phyloP scores from a whole-genome alignment of 805 yeast species.

The Candida patagonica region DNA sequence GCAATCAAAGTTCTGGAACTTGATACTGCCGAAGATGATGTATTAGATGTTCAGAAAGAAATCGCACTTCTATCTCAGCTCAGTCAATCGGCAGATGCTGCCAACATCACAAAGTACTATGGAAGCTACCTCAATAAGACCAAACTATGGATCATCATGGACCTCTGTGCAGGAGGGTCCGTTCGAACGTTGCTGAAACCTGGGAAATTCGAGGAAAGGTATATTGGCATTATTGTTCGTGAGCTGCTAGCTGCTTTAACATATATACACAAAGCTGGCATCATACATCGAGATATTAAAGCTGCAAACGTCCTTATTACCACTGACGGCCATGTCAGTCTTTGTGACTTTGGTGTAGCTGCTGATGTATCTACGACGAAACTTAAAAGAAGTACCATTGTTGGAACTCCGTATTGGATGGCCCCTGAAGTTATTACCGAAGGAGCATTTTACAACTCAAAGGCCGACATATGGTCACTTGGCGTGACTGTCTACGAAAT shows the following conservation, averaged over 20 bases:
- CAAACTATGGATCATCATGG: constrained; percentile 97
- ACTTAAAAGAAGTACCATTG: constrained; percentile 84
- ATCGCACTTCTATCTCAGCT: constrained; percentile 76
- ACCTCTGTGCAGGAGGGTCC: constrained; percentile 94
- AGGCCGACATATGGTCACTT: constrained; percentile 96
- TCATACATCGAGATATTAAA: constrained; percentile 92
- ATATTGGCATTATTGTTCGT: constrained; percentile 73
- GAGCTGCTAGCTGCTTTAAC: constrained; percentile 72
- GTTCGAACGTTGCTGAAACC: constrained; percentile 76
- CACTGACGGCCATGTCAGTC: constrained; percentile 79
- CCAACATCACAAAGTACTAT: constrained; percentile 88
- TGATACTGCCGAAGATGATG: constrained; percentile 91
- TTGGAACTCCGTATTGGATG: constrained; percentile 56
- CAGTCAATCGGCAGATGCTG: constrained; percentile 48
- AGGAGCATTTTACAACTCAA: constrained; percentile 41
- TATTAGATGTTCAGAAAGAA: constrained; percentile 88
- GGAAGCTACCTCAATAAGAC: constrained; percentile 84
- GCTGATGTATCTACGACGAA: constrained; percentile 75
- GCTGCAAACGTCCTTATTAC: constrained; percentile 91
- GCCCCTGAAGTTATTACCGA: constrained; percentile 40
- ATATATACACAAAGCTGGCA: constrained; percentile 79
- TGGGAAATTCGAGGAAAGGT: constrained; percentile 78
- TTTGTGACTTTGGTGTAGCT: constrained; percentile 98
- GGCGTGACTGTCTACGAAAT: constrained; percentile 93
- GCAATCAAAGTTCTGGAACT: constrained; percentile 90